Conservation (phyloP, 2,329 filamentous ascomycete species). For the Paracoccidioides lutzii region DNA sequence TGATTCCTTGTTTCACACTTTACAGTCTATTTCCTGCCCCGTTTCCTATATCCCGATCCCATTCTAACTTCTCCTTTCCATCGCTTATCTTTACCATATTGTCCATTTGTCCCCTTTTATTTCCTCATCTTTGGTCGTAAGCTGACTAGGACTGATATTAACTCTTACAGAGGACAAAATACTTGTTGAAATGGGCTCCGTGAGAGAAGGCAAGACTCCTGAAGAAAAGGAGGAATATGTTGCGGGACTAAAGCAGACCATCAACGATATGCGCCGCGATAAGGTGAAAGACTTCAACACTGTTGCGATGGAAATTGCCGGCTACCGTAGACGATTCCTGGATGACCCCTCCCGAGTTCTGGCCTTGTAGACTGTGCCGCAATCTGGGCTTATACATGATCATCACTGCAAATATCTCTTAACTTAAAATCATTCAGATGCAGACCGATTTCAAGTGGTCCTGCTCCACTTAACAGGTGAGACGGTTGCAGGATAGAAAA, state of each 20-base stretch:
- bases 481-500: not conserved
- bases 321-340: conserved; percentile 39
- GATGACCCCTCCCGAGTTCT: conserved; percentile 35
- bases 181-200: conserved; percentile 36
- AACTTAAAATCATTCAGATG: not conserved
- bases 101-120: not conserved
- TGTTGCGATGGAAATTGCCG: conserved; percentile 37
- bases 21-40: conserved; percentile 9
- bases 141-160: conserved; percentile 30
- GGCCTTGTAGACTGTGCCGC: conserved; percentile 24
- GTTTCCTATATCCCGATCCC: not conserved
- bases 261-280: conserved; percentile 37
- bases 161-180: conserved; percentile 38
- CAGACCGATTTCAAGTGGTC: not conserved
- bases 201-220: conserved; percentile 33
- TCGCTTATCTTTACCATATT: conserved; percentile 8
- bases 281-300: conserved; percentile 39
- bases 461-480: not conserved
- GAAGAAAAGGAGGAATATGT: conserved; percentile 34
- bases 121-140: conserved; percentile 3
- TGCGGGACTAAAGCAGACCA: conserved; percentile 35
- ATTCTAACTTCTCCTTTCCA: conserved; percentile 5
- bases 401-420: not conserved
- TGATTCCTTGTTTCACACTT: conserved; percentile 7
- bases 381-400: not conserved